These are phyloP conservation scores for Boletus smithii DNA, from an alignment of 1,284 basidiomycete genomes.

Conservation along the genomic window DNA sequence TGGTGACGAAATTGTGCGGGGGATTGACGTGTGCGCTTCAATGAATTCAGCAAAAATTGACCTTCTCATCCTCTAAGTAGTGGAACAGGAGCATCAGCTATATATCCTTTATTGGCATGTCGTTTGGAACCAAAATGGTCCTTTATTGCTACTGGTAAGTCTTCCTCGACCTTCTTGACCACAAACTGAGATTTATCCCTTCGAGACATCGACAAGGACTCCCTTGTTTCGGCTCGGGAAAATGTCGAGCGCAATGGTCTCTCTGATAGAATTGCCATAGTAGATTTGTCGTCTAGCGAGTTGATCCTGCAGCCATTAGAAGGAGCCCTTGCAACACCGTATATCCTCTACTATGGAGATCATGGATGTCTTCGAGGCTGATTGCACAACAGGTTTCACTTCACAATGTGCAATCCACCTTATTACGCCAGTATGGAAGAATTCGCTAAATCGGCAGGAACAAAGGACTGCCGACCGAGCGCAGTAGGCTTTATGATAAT, in stretches of 20 bases:
- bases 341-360: slow-evolving; percentile 1
- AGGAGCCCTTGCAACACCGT: slow-evolving; percentile 21
- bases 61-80: slow-evolving; percentile 39
- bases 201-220: slow-evolving; percentile 67
- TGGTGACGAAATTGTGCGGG: slow-evolving; percentile 32
- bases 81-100: slow-evolving; percentile 87
- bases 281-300: slow-evolving; percentile 37
- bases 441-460: slow-evolving; percentile 52
- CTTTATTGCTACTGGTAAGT: slow-evolving; percentile 70
- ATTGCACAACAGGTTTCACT: slow-evolving; percentile 45
- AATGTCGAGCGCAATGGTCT: slow-evolving; percentile 61
- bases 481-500: slow-evolving; percentile 45
- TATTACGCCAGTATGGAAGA: slow-evolving; percentile 81
- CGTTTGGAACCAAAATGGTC: slow-evolving; percentile 51
- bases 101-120: slow-evolving; percentile 82
- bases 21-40: slow-evolving; percentile 52
- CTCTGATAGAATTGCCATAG: slow-evolving; percentile 46
- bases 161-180: background rate
- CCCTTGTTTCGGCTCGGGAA: slow-evolving; percentile 48
- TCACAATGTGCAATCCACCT: slow-evolving; percentile 94
- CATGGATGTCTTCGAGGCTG: background rate
- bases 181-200: background rate
- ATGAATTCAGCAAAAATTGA: background rate
- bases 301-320: slow-evolving; percentile 52
- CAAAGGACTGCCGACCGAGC: slow-evolving; percentile 61